phyloP scores from a whole-genome alignment of 768 basidiomycete genomes.

The Kwoniella dendrophila region DNA sequence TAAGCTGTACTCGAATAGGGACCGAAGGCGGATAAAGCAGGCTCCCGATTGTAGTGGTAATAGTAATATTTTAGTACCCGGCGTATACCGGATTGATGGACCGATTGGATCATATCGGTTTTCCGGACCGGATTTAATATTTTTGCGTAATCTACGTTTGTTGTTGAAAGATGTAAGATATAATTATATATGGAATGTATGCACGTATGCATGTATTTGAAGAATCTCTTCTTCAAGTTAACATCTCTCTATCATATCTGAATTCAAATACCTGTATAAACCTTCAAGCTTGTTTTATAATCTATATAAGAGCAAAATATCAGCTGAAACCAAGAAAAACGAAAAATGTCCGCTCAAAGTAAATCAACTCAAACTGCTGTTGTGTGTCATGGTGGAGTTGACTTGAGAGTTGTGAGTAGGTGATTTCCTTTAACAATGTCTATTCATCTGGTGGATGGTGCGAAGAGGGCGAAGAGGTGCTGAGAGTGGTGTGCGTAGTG shows the following conservation, averaged over 20 bases:
- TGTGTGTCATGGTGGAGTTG: constrained; percentile 79
- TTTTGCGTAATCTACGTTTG: too few relatives aligned
- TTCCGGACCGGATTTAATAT: too few relatives aligned
- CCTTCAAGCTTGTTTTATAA: too few relatives aligned
- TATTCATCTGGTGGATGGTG: neutral
- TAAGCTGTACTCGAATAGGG: too few relatives aligned
- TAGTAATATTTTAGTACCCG: too few relatives aligned
- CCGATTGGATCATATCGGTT: too few relatives aligned
- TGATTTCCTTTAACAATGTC: neutral
- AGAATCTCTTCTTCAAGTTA: neutral
- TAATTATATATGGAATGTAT: too few relatives aligned
- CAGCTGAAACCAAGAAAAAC: neutral
- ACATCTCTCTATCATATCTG: neutral
- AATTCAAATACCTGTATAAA: neutral
- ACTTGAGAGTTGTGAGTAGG: constrained; percentile 68
- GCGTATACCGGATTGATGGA: too few relatives aligned
- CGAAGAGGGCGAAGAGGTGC: neutral
- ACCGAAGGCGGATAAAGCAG: too few relatives aligned
- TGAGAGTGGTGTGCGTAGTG: constrained; percentile 1
- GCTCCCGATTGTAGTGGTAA: too few relatives aligned
- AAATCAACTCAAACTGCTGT: constrained; percentile 65
- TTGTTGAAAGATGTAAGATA: too few relatives aligned
- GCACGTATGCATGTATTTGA: neutral
- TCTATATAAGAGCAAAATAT: neutral
- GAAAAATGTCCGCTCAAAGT: constrained; percentile 13